Base-by-base conservation (phyloP, 768 basidiomycete species). In the Boletus reticuloceps region DNA sequence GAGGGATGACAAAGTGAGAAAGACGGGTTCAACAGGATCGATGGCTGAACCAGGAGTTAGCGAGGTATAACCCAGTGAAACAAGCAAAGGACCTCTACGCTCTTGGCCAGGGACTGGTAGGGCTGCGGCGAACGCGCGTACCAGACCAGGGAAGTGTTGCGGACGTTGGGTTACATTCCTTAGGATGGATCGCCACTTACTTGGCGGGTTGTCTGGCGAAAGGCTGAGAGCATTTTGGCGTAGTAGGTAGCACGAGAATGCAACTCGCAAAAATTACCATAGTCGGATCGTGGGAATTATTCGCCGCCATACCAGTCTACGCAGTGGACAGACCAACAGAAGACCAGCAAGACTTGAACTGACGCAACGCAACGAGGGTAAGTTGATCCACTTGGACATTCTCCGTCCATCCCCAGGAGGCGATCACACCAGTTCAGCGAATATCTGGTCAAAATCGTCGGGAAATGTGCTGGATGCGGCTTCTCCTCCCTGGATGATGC, bases 1-100 rank as follows among this genome's bases (percentile, higher is more conserved):
- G 16, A 88, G 79, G 47, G 79, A 77, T 4, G 85, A 83, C 58
- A 91, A 71, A n/a, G 79, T 73, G 11, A 91, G 73, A 55, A 81
- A 84, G 13, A 88, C 72, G 17, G 87, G 86, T 49, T 73, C 64
- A 9, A 65, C 51, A 19, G 77, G 51, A 29, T 79, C 74, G 25
- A 67, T 41, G 14, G 64, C 82, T 83, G 55, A 20, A 13, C 22
- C 19, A 16, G 32, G 32, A 4, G 51, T 64, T 6, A 67, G 58
- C 19, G 16, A 19, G 50, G 39, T 29, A 51, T 32, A 51, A 37
- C 25, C 39, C 6, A 51, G 64, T 43, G 40, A 29, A 53, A 45
- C 47, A 38, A 27, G 44, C 13, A 56, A 58, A n/a, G 17, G 13
- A 64, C 69, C 60, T 64, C 47, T 67, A 27, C 41, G 19, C 50